phyloP scores from a whole-genome alignment of 352 stramenopile genomes.

The Pythium monospermum region DNA sequence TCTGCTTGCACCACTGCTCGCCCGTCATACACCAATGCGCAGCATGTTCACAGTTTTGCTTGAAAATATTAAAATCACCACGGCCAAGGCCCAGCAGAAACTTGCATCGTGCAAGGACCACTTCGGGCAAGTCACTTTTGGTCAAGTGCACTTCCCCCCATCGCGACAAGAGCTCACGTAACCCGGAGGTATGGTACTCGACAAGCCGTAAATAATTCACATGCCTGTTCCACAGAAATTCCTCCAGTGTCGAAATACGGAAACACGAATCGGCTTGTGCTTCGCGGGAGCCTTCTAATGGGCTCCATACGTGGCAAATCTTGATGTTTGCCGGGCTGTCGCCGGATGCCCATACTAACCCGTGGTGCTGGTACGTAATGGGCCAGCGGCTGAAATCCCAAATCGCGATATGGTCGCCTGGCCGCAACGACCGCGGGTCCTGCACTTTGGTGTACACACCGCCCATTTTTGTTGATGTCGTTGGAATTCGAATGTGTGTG shows the following conservation, averaged over 20 bases:
- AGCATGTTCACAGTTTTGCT: slow-evolving; percentile 84
- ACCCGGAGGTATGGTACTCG: slow-evolving; percentile 79
- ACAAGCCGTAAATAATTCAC: slow-evolving; percentile 64
- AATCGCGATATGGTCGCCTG: slow-evolving; percentile 80
- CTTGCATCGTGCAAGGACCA: slow-evolving; percentile 78
- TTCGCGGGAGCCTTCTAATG: slow-evolving; percentile 61
- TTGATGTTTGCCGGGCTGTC: slow-evolving; percentile 52
- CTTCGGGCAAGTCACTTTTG: slow-evolving; percentile 75
- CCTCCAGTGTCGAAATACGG: slow-evolving; percentile 80
- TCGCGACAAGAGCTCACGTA: slow-evolving; percentile 70
- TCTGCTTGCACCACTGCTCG: slow-evolving; percentile 88
- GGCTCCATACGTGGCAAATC: slow-evolving; percentile 84
- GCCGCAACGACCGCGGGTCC: slow-evolving; percentile 66
- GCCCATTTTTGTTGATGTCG: slow-evolving; percentile 59
- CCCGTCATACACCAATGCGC: slow-evolving; percentile 88
- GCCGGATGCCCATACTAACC: slow-evolving; percentile 80
- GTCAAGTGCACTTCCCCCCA: slow-evolving; percentile 86
- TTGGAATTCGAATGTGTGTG: too few species aligned
- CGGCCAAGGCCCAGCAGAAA: slow-evolving; percentile 71
- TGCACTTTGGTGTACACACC: slow-evolving; percentile 77
- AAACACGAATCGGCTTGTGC: slow-evolving; percentile 84
- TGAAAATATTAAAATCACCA: slow-evolving; percentile 87
- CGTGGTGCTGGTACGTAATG: slow-evolving; percentile 83
- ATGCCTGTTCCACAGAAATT: slow-evolving; percentile 71
- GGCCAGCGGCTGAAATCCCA: slow-evolving; percentile 86